Evolutionary conservation across 768 basidiomycete species (phyloP).

Genomic region (Ramaria sp.): DNA sequence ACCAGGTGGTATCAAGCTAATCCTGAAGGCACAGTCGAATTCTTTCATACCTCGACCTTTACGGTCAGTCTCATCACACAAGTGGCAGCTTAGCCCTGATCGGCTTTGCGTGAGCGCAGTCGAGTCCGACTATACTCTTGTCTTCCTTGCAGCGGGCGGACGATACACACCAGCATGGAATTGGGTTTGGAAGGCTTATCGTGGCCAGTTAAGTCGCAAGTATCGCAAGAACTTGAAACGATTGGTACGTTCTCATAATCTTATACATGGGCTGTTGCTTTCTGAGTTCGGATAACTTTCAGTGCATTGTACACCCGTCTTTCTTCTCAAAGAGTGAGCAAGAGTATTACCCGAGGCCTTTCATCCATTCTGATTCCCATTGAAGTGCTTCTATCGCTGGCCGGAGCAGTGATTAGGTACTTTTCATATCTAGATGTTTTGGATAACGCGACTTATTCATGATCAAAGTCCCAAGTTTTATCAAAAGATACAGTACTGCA

Average conservation of each 20-base stretch:
- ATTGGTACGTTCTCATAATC: constrained; percentile 39
- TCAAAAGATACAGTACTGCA: constrained; percentile 67
- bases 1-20: background rate
- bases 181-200: constrained; percentile 88
- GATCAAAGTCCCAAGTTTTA: constrained; percentile 73
- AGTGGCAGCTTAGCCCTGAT: background rate
- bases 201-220: constrained; percentile 59
- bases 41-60: constrained; percentile 69
- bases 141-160: constrained; percentile 78
- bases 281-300: background rate
- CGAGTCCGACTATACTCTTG: constrained; percentile 80
- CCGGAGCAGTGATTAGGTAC: constrained; percentile 82
- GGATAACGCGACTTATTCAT: background rate
- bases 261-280: background rate
- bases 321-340: constrained; percentile 77
- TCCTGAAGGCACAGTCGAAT: constrained; percentile 42
- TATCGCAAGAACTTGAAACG: constrained; percentile 85
- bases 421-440: background rate
- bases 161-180: constrained; percentile 71
- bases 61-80: constrained; percentile 37
- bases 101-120: constrained; percentile 32
- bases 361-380: background rate
- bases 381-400: constrained; percentile 79
- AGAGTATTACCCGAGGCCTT: constrained; percentile 2
- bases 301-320: constrained; percentile 83